Evolutionary conservation across 768 basidiomycete genomes (phyloP).

Genomic region (Naganishia vishniacii): DNA sequence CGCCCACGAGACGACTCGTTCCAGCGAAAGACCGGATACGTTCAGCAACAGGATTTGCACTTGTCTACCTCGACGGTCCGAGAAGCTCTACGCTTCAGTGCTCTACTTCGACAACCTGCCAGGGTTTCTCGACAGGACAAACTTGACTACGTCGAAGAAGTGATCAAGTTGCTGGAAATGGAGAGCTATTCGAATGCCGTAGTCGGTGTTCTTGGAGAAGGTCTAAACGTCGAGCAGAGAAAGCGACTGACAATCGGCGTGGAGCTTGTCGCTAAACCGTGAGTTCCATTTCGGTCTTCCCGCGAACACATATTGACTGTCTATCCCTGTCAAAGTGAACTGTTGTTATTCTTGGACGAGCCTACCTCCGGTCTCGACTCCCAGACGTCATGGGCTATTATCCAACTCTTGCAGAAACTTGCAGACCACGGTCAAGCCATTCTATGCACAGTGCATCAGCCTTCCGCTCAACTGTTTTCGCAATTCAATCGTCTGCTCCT

Average conservation of each 20-base stretch:
- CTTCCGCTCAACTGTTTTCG: constrained; percentile 74
- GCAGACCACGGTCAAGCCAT: constrained; percentile 50
- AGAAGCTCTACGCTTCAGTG: constrained; percentile 51
- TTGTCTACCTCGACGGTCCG: constrained; percentile 50
- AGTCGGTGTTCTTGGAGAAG: constrained; percentile 48
- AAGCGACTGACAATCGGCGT: constrained; percentile 48
- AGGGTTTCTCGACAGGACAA: constrained; percentile 48
- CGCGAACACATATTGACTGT: background rate
- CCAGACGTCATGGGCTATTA: constrained; percentile 77
- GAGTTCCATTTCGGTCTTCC: background rate
- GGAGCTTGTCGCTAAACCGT: constrained; percentile 50
- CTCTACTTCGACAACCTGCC: constrained; percentile 50
- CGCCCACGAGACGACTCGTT: constrained; percentile 49
- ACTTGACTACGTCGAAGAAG: constrained; percentile 50
- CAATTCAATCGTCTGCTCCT: constrained; percentile 62
- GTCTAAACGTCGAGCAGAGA: constrained; percentile 42
- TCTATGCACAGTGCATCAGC: constrained; percentile 39
- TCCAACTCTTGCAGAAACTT: constrained; percentile 53
- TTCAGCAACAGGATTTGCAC: constrained; percentile 50
- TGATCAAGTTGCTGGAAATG: constrained; percentile 51
- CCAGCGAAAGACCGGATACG: constrained; percentile 52
- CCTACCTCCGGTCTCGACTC: constrained; percentile 59
- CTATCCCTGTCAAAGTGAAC: constrained; percentile 25
- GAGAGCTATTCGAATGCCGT: constrained; percentile 45
- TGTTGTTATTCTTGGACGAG: constrained; percentile 54